phyloP scores from a whole-genome alignment of 495 filamentous ascomycete species.

The Penicillium cataractarum region DNA sequence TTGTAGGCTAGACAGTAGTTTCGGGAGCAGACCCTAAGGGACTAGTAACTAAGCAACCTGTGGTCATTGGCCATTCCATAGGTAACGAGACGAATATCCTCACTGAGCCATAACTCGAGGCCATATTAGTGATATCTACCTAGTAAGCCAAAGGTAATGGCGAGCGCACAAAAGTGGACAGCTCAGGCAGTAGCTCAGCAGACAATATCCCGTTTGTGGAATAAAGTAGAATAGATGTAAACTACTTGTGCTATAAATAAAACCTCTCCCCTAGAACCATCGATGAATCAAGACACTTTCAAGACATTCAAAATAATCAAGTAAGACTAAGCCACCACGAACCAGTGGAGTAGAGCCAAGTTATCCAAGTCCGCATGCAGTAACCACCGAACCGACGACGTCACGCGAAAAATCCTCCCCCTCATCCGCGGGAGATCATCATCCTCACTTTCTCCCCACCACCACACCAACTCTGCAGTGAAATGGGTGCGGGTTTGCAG shows the following conservation, averaged over 20 bases:
- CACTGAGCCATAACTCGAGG: too few relatives aligned
- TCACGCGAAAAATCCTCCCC: constrained; percentile 46
- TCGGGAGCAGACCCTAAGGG: too few relatives aligned
- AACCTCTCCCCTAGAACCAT: background rate
- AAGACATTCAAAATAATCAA: background rate
- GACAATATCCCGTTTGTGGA: too few relatives aligned
- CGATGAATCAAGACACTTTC: background rate
- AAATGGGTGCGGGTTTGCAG: constrained; percentile 34
- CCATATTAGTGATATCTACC: too few relatives aligned
- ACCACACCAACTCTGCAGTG: constrained; percentile 28
- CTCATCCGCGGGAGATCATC: constrained; percentile 29
- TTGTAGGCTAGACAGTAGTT: too few relatives aligned
- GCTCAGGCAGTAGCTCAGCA: too few relatives aligned
- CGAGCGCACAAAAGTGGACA: too few relatives aligned
- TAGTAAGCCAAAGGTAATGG: too few relatives aligned
- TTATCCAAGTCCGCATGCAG: constrained; percentile 30
- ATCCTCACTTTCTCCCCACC: constrained; percentile 15
- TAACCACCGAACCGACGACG: constrained; percentile 42
- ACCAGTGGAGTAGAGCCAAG: background rate
- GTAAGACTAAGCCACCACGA: background rate
- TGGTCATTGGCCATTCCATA: too few relatives aligned
- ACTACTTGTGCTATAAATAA: background rate
- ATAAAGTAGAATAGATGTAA: background rate
- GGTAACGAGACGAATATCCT: too few relatives aligned
- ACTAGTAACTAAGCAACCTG: too few relatives aligned